phyloP scores from a whole-genome alignment of 306 rosid species.

The Vachellia pachyceras region DNA sequence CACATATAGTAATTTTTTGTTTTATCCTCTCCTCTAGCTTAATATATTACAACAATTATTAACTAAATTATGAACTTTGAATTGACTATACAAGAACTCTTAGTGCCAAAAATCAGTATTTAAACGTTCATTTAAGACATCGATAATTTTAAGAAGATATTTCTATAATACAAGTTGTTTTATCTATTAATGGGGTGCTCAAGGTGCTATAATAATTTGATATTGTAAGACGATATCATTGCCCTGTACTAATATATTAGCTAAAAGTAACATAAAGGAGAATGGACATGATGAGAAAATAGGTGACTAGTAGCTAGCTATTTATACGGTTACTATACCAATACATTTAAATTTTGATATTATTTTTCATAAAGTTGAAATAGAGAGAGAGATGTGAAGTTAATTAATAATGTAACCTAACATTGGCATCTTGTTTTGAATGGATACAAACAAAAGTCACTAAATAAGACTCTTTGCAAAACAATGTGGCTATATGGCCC shows the following conservation, averaged over 20 bases:
- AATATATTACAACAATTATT: background rate
- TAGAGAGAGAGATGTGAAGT: background rate
- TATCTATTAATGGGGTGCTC: background rate
- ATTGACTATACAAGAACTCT: background rate
- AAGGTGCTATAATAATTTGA: background rate
- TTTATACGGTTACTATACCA: background rate
- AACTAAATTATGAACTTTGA: background rate
- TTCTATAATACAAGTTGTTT: background rate
- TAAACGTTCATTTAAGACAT: no score
- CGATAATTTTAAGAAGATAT: no score
- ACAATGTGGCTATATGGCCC: conserved; percentile 52
- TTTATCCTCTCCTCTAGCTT: background rate
- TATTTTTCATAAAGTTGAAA: no score
- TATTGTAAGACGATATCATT: background rate
- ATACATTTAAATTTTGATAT: background rate
- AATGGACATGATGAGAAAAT: background rate
- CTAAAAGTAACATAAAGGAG: background rate
- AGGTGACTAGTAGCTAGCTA: background rate
- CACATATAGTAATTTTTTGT: background rate
- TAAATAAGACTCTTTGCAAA: conserved; percentile 47
- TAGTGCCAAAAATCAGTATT: background rate
- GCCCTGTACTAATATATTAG: background rate
- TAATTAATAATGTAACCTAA: conserved; percentile 57
- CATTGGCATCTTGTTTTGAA: conserved; percentile 61
- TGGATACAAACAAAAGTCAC: conserved; percentile 66